These are phyloP conservation scores for Leonotis leonurus DNA, from an alignment of 257 asterid genomes.

Conservation along the genomic window DNA sequence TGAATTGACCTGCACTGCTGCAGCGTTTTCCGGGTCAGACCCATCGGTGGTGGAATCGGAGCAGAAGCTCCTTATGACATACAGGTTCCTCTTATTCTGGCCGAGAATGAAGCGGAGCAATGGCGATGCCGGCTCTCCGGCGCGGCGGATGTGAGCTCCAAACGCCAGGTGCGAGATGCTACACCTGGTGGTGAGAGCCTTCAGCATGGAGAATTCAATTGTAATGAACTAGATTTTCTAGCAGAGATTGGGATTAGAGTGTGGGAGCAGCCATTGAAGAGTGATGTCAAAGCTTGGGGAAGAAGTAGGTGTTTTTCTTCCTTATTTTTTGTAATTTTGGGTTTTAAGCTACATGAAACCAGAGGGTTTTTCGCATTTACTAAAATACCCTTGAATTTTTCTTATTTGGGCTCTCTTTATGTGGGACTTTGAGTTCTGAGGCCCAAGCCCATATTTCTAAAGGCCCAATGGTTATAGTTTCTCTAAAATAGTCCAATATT, in stretches of 20 bases:
- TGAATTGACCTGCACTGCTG: conserved; percentile 32
- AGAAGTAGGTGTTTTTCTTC: conserved; percentile 27
- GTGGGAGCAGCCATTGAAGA: conserved; percentile 41
- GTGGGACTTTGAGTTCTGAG: no score
- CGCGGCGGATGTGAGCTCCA: conserved; percentile 38
- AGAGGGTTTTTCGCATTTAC: no score
- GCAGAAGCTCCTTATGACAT: conserved; percentile 54
- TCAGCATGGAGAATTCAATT: conserved; percentile 51
- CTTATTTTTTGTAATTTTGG: no score
- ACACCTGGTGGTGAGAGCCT: conserved; percentile 54
- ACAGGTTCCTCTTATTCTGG: conserved; percentile 27
- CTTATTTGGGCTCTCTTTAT: no score
- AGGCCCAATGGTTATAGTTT: no score
- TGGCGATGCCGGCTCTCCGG: conserved; percentile 41
- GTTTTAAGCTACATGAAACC: no score
- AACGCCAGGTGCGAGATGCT: conserved; percentile 38
- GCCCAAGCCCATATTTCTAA: no score
- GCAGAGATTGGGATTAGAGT: conserved; percentile 1
- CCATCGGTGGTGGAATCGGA: conserved; percentile 68
- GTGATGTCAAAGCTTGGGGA: conserved; percentile 25
- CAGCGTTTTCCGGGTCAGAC: conserved; percentile 34
- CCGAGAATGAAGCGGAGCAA: conserved; percentile 43
- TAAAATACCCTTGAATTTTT: no score
- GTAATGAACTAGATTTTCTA: conserved; percentile 5
- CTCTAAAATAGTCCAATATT: no score